A percentile compares a stretch with the other conserved stretches of the same genome.
These are phyloP conservation scores for Hymenoscyphus linearis DNA, from an alignment of 2,329 filamentous ascomycete species.

Conservation along the genomic window DNA sequence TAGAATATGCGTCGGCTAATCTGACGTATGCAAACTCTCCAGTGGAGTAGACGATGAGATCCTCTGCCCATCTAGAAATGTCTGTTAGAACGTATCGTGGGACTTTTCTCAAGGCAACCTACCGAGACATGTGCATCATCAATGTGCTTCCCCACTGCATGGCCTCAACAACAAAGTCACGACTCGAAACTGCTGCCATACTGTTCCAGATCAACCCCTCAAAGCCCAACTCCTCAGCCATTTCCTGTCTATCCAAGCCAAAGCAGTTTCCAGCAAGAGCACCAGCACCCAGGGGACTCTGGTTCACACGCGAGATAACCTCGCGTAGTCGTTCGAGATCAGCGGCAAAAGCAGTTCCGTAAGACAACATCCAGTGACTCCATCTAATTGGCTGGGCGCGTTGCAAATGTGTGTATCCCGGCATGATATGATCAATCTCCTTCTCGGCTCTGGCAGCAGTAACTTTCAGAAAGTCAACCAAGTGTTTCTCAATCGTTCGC, in stretches of 20 bases:
- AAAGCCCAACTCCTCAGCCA: slow-evolving; percentile 78
- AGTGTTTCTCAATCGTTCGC: slow-evolving; percentile 59
- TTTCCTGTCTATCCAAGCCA: slow-evolving; percentile 70
- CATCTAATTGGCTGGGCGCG: slow-evolving; percentile 75
- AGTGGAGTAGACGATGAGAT: slow-evolving; percentile 77
- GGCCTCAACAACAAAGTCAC: slow-evolving; percentile 78
- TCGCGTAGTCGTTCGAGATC: slow-evolving; percentile 76
- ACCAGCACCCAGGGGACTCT: slow-evolving; percentile 34
- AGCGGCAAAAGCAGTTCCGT: slow-evolving; percentile 63
- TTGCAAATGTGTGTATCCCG: slow-evolving; percentile 80
- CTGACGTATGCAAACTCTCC: slow-evolving; percentile 65
- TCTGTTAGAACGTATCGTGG: background rate
- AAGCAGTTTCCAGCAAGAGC: slow-evolving; percentile 80
- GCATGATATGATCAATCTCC: slow-evolving; percentile 76
- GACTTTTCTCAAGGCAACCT: background rate
- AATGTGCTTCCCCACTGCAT: slow-evolving; percentile 75
- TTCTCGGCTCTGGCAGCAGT: slow-evolving; percentile 63
- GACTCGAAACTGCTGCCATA: slow-evolving; percentile 56
- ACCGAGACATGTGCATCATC: slow-evolving; percentile 68
- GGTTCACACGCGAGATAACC: slow-evolving; percentile 69
- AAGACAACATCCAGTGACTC: slow-evolving; percentile 76
- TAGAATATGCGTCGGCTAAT: slow-evolving; percentile 74
- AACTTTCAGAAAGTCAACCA: slow-evolving; percentile 66
- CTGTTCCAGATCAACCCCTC: slow-evolving; percentile 70
- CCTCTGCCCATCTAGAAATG: slow-evolving; percentile 62